Evolutionary conservation across 1,139 yeast species (phyloP).

Genomic region (Suzukiozyma palmioleophila): DNA sequence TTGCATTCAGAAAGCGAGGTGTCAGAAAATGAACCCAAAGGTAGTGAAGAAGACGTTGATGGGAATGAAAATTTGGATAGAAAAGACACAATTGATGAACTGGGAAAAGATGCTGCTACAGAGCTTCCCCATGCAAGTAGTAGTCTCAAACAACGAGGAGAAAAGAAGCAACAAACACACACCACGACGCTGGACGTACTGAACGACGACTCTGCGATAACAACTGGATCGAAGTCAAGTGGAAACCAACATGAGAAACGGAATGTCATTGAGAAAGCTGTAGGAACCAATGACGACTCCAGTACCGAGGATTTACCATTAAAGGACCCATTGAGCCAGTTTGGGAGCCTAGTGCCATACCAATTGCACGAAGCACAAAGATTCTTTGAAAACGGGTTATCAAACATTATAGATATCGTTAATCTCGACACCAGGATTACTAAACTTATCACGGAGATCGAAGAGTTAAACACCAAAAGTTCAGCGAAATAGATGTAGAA

Average conservation of each 20-base stretch:
- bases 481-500: not conserved
- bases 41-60: not conserved
- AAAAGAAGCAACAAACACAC: no score
- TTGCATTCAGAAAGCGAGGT: constrained; percentile 3
- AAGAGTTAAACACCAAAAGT: constrained; percentile 6
- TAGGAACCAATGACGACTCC: not conserved
- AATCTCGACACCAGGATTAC: constrained; percentile 22
- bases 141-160: no score
- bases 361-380: constrained; percentile 38
- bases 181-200: no score
- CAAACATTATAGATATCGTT: constrained; percentile 20
- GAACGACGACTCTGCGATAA: no score
- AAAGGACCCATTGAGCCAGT: constrained; percentile 44
- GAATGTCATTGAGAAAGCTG: not conserved
- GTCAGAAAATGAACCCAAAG: not conserved
- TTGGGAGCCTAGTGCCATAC: constrained; percentile 47
- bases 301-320: constrained; percentile 1
- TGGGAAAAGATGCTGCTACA: no score
- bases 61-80: not conserved
- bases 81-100: no score
- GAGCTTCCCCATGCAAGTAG: no score
- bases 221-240: no score
- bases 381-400: constrained; percentile 28
- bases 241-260: not conserved
- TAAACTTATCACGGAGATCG: constrained; percentile 14